phyloP scores from a whole-genome alignment of 78 protist species.

The Dictyostelium purpureum region DNA sequence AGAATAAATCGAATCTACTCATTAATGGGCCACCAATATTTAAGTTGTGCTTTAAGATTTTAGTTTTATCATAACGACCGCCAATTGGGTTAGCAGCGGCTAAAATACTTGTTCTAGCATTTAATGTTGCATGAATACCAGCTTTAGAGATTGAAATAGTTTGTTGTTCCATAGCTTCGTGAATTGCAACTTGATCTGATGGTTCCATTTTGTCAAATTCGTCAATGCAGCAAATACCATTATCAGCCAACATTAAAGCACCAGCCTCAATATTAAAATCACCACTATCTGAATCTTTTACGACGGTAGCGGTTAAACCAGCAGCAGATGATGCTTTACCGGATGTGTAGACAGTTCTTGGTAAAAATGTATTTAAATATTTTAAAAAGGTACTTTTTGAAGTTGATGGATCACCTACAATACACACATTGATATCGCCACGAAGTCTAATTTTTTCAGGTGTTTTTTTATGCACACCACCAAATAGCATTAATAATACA shows the following conservation, averaged over 20 bases:
- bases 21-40: constrained; percentile 97
- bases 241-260: constrained; percentile 99
- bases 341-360: constrained; percentile 98
- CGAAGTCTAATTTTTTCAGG: constrained; percentile 90
- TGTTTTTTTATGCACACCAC: constrained; percentile 98
- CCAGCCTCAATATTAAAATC: constrained; percentile 99
- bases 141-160: constrained; percentile 99
- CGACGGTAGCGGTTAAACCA: constrained; percentile 99
- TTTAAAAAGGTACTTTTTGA: constrained; percentile 99
- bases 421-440: constrained; percentile 99
- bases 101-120: constrained; percentile 97
- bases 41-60: constrained; percentile 87
- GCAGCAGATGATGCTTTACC: constrained; percentile 98
- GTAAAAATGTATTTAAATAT: constrained; percentile 94
- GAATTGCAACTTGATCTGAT: constrained; percentile 98
- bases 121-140: constrained; percentile 98
- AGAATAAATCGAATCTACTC: constrained; percentile 99
- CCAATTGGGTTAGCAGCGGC: constrained; percentile 98
- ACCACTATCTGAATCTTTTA: constrained; percentile 97
- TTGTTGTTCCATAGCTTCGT: constrained; percentile 99
- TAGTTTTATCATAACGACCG: constrained; percentile 83
- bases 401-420: constrained; percentile 99
- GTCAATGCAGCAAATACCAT: constrained; percentile 99
- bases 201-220: constrained; percentile 99
- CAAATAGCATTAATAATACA: constrained; percentile 96